These are phyloP conservation scores for Penicillium manginii DNA, from an alignment of 495 filamentous ascomycete species.

Conservation along the genomic window DNA sequence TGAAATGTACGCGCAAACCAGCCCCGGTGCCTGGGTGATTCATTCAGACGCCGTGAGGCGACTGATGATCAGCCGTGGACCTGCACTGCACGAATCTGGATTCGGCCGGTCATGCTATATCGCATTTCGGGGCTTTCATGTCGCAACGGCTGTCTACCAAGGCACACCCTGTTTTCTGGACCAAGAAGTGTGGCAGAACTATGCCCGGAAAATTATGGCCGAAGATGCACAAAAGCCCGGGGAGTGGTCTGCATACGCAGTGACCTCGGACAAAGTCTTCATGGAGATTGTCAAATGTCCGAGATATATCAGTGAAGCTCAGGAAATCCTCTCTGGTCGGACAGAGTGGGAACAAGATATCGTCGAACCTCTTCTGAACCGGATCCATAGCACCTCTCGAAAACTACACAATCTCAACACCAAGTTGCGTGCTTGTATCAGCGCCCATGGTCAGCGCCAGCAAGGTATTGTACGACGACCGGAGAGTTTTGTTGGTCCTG, in stretches of 20 bases:
- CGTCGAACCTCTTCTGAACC: slow-evolving; percentile 16
- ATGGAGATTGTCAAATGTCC: slow-evolving; percentile 40
- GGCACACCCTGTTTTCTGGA: slow-evolving; percentile 39
- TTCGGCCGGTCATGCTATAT: slow-evolving; percentile 35
- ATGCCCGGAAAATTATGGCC: slow-evolving; percentile 21
- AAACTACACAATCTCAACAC: slow-evolving; percentile 14
- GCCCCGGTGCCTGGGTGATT: slow-evolving; percentile 34
- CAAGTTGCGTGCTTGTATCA: slow-evolving; percentile 30
- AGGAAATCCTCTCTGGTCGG: slow-evolving; percentile 18
- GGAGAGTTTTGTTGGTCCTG: slow-evolving; percentile 28
- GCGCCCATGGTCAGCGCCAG: slow-evolving; percentile 27
- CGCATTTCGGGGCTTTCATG: slow-evolving; percentile 38
- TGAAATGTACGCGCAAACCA: slow-evolving; percentile 42
- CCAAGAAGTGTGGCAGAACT: slow-evolving; percentile 32
- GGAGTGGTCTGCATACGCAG: slow-evolving; percentile 28
- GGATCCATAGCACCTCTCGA: slow-evolving; percentile 25
- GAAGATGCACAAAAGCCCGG: slow-evolving; percentile 34
- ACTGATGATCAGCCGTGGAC: slow-evolving; percentile 34
- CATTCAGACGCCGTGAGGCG: slow-evolving; percentile 35
- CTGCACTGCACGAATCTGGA: slow-evolving; percentile 22
- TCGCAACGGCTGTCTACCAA: slow-evolving; percentile 33
- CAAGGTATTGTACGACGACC: slow-evolving; percentile 31
- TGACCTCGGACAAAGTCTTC: slow-evolving; percentile 29
- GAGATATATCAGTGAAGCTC: slow-evolving; percentile 33
- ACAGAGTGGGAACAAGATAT: neutral